Conservation (phyloP, 352 stramenopile species). For the Pythium aphanidermatum region DNA sequence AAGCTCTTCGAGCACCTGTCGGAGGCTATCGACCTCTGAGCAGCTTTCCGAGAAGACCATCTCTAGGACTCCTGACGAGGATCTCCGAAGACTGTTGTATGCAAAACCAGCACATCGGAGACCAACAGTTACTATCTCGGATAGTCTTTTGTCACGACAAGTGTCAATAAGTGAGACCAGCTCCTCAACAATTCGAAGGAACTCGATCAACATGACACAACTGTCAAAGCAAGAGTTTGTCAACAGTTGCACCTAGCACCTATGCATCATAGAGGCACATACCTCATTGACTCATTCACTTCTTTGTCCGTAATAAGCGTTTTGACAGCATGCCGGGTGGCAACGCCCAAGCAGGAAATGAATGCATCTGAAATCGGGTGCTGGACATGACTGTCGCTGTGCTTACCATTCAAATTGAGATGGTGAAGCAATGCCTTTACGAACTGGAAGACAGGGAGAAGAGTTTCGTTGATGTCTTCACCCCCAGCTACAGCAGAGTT, state of each 20-base stretch:
- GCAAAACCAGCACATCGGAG: conserved; percentile 4
- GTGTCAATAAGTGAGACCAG: conserved; percentile 12
- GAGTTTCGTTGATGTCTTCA: conserved; percentile 42
- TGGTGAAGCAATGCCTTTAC: conserved; percentile 62
- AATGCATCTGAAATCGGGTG: conserved; percentile 28
- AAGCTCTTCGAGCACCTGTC: not conserved
- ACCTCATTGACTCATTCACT: conserved; percentile 8
- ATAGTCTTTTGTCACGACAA: not conserved
- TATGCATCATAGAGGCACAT: not conserved
- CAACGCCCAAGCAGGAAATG: not conserved
- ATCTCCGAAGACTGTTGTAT: conserved; percentile 7
- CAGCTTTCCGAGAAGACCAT: conserved; percentile 1
- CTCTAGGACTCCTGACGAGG: conserved; percentile 9
- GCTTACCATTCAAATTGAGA: conserved; percentile 21
- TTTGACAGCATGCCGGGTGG: conserved; percentile 13
- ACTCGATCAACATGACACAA: conserved; percentile 62
- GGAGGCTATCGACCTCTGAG: not conserved
- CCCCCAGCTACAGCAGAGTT: conserved; percentile 19
- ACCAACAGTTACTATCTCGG: not conserved
- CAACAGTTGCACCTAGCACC: too few relatives aligned
- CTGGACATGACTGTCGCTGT: not conserved
- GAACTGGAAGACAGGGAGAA: conserved; percentile 65
- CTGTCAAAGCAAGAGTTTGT: conserved; percentile 21
- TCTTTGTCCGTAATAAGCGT: conserved; percentile 18
- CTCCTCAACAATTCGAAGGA: conserved; percentile 55